Percentiles rank a stretch among this genome's conserved stretches.
These are phyloP conservation scores for Termitomyces sp. DNA, from an alignment of 768 basidiomycete species.

Conservation along the genomic window DNA sequence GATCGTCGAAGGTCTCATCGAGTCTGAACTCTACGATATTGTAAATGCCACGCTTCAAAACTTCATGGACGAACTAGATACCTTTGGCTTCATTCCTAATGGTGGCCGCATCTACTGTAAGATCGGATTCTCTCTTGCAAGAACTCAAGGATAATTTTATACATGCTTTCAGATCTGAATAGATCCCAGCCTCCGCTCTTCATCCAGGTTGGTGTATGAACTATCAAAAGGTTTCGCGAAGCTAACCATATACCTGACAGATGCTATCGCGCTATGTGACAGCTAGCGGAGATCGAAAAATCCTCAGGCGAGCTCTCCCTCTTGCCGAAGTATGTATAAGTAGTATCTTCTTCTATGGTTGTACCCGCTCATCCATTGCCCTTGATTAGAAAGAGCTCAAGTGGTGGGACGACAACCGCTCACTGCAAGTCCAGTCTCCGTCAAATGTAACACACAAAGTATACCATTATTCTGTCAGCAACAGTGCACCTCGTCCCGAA, in stretches of 20 bases:
- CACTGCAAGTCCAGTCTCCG: constrained; percentile 62
- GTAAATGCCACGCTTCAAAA: constrained; percentile 81
- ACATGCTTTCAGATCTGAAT: constrained; percentile 59
- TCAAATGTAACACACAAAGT: constrained; percentile 64
- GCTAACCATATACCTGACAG: constrained; percentile 30
- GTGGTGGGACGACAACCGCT: constrained; percentile 83
- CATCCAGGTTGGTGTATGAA: constrained; percentile 50
- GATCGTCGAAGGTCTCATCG: constrained; percentile 84
- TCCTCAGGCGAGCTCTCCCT: constrained; percentile 79
- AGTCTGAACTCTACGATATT: constrained; percentile 70
- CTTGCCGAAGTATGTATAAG: constrained; percentile 60
- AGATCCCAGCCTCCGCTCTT: constrained; percentile 92
- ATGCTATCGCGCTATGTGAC: constrained; percentile 86
- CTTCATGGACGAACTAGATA: constrained; percentile 90
- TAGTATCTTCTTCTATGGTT: neutral
- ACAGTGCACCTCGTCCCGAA: constrained; percentile 87
- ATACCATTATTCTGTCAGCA: constrained; percentile 73
- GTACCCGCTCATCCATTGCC: neutral
- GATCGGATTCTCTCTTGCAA: constrained; percentile 1
- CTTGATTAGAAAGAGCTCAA: constrained; percentile 61
- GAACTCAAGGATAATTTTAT: neutral
- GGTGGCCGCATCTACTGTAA: constrained; percentile 89
- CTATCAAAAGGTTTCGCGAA: neutral
- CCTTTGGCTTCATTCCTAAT: constrained; percentile 90
- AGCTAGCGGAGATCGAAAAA: constrained; percentile 66